Base-by-base conservation (phyloP, 768 basidiomycete species). In the Candolleomyces eurysporus region DNA sequence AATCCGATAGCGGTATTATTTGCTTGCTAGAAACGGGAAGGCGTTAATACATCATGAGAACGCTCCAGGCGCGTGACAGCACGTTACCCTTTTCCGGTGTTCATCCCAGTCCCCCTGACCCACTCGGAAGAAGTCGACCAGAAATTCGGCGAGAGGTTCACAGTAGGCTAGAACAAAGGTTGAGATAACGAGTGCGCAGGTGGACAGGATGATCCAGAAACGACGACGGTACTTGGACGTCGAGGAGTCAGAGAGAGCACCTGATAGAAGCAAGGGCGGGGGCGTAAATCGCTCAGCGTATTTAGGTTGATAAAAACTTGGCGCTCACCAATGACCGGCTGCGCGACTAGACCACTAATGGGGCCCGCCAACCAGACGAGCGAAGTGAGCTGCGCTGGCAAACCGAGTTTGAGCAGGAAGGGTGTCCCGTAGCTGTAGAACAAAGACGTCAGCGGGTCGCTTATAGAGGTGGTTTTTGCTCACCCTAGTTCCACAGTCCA, bases 401-500 rank as follows among this genome's bases (percentile, higher is more conserved):
- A 74, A 56, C 82, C 82, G 46, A 84, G 76, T 19, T 66, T 66
- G 14, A 96, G 81, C 43, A 98, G 79, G 73, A 97, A 97, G 1
- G 96, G 96, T 5, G 96, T 98, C 42, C 96, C 96, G 68, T 96
- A 97, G 72, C 96, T 97, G 66, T 55, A 61, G 19, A 26, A 42
- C 30, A 16, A 14, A 54, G 46, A 36, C 14, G 32, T 63, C 36
- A 63, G 50, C 8, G 42, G 26, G 13, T 32, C 21, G 0, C 36
- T 40, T 43, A 17, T 52, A 39, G 26, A 36, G 17, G 19, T 11
- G 14, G 30, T 16, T 30, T 51, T 14, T 51, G 75, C 89, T 65
- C 68, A 95, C 94, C 93, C 94, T 26, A 96, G 84, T 70, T 96
- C 94, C 4, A 97, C 90, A 1, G 94, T 96, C 96, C 96, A 98